phyloP scores from a whole-genome alignment of 2,329 filamentous ascomycete species.

The Mollisiaceae sp. region DNA sequence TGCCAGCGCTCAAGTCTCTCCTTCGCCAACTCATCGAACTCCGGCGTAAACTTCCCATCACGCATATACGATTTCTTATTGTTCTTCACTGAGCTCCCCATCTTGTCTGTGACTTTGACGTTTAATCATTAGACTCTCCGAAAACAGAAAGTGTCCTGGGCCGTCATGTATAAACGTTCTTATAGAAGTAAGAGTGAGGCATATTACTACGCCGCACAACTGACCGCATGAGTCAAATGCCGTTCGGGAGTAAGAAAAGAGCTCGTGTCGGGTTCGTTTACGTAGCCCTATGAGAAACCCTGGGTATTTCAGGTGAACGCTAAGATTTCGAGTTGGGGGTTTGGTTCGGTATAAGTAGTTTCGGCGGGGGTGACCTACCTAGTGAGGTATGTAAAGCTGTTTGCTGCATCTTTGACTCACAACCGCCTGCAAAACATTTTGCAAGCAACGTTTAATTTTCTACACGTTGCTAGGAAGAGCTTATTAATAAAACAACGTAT shows the following conservation, averaged over 20 bases:
- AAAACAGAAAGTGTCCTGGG: no score
- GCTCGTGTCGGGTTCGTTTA: background rate
- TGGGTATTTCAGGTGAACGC: background rate
- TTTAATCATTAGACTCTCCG: no score
- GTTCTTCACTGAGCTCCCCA: background rate
- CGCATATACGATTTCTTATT: background rate
- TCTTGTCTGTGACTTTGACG: background rate
- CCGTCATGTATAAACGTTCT: no score
- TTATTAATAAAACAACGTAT: background rate
- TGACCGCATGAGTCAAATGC: background rate
- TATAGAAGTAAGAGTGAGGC: background rate
- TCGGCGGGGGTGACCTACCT: no score
- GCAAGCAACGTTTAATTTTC: background rate
- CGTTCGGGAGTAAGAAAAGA: background rate
- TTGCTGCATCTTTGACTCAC: background rate
- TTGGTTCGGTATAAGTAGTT: background rate
- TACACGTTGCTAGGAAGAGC: background rate
- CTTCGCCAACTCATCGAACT: conserved; percentile 15
- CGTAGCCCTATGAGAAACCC: background rate
- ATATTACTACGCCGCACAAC: background rate
- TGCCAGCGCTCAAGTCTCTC: conserved; percentile 32
- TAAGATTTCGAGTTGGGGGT: background rate
- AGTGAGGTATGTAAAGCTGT: background rate
- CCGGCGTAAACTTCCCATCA: conserved; percentile 21
- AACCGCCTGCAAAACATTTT: background rate